Conservation (phyloP, 2,329 filamentous ascomycete genomes). For the Cladobotryum mycophilum region DNA sequence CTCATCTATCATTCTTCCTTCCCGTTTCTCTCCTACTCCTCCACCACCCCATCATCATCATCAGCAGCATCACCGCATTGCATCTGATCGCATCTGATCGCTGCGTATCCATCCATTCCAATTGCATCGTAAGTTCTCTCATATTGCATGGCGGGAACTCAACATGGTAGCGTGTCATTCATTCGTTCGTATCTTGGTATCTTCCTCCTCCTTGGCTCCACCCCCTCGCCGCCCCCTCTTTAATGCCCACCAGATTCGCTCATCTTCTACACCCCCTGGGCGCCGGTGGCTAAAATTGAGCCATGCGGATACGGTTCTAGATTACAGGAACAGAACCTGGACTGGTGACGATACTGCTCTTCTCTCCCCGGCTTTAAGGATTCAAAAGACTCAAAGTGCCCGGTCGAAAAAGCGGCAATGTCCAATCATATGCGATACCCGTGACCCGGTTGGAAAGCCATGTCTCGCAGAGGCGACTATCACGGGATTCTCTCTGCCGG, state of each 20-base stretch:
- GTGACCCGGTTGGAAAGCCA: conserved; percentile 1
- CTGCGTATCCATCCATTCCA: background rate
- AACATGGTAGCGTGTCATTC: no score
- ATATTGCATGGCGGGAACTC: no score
- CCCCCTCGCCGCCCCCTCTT: background rate
- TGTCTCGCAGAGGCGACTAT: conserved; percentile 2
- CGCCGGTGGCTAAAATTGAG: background rate
- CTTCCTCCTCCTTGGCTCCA: background rate
- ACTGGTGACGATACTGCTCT: no score
- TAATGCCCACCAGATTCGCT: background rate
- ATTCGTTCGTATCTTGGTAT: background rate
- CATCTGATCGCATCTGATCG: background rate
- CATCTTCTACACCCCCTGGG: conserved; percentile 2
- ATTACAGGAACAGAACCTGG: no score
- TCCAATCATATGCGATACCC: conserved; percentile 8
- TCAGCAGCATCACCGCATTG: background rate
- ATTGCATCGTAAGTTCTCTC: no score
- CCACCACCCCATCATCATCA: background rate
- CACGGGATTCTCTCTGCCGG: conserved; percentile 2
- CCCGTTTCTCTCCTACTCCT: background rate
- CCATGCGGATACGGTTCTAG: background rate
- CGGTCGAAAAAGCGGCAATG: no score
- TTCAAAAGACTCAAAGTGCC: no score
- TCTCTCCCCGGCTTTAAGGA: no score
- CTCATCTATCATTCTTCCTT: background rate